Conservation (phyloP, 768 basidiomycete species). For the Boletus sp. region DNA sequence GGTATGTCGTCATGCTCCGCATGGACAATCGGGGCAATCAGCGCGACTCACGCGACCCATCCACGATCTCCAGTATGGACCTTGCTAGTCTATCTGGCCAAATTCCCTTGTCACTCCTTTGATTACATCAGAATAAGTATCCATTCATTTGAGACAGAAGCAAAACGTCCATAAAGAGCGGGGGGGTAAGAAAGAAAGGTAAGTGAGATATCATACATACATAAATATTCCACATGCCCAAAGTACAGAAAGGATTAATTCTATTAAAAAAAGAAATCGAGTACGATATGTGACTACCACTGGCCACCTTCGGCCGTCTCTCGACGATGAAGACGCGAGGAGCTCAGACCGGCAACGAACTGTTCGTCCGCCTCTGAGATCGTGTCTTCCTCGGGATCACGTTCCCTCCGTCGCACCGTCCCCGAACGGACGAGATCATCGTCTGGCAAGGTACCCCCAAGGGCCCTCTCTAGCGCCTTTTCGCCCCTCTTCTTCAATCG, state of each 20-base stretch:
- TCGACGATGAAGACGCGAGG: constrained; percentile 38
- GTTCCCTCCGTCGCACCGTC: constrained; percentile 39
- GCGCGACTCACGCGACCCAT: background rate
- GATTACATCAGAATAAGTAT: constrained; percentile 1
- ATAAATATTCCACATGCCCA: constrained; percentile 26
- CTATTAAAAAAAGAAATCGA: constrained; percentile 17
- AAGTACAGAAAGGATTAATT: background rate
- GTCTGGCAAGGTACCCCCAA: constrained; percentile 35
- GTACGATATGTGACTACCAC: constrained; percentile 21
- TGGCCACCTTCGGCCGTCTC: constrained; percentile 41
- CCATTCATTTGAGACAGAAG: constrained; percentile 10
- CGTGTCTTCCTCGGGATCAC: constrained; percentile 42
- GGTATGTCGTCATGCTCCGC: constrained; percentile 12
- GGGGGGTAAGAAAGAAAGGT: background rate
- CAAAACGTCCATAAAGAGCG: constrained; percentile 1
- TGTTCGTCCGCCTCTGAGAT: constrained; percentile 47
- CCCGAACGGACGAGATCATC: constrained; percentile 29
- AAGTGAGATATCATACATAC: constrained; percentile 32
- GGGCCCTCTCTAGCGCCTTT: constrained; percentile 66
- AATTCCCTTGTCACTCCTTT: background rate
- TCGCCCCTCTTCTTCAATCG: constrained; percentile 89
- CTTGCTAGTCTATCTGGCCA: constrained; percentile 4
- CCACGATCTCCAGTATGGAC: constrained; percentile 13
- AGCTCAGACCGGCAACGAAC: constrained; percentile 22
- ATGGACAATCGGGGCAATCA: background rate